Evolutionary conservation across 228 moss, liverwort and hornwort species (phyloP).

Genomic region (Sphagnum fallax): DNA sequence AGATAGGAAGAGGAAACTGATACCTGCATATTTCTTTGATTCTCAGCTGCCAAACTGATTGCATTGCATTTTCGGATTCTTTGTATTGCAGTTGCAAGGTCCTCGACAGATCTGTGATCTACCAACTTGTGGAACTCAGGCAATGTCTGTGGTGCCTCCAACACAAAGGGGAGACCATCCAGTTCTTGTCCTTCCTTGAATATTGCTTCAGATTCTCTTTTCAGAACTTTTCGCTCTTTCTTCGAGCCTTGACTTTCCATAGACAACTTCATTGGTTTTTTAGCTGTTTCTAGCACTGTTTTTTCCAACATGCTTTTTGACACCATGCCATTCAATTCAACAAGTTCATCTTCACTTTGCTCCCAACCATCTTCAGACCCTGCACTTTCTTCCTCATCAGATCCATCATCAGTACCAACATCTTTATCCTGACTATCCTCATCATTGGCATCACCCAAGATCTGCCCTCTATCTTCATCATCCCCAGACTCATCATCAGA

Average conservation of each 20-base stretch:
- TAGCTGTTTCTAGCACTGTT: background rate
- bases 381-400: conserved; percentile 39
- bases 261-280: background rate
- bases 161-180: conserved; percentile 71
- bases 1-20: background rate
- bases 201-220: conserved; percentile 18
- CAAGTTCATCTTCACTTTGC: conserved; percentile 50
- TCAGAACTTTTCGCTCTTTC: conserved; percentile 14
- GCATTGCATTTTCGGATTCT: conserved; percentile 87
- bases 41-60: conserved; percentile 89
- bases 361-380: conserved; percentile 55
- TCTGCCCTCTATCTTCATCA: conserved; percentile 2
- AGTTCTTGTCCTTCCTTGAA: conserved; percentile 14
- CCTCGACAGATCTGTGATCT: conserved; percentile 51
- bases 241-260: conserved; percentile 10
- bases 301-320: background rate
- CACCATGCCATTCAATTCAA: conserved; percentile 21
- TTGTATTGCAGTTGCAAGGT: conserved; percentile 66
- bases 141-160: conserved; percentile 76
- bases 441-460: conserved; percentile 19
- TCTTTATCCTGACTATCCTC: conserved; percentile 24
- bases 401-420: conserved; percentile 28
- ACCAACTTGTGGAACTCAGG: conserved; percentile 64
- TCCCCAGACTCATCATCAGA: conserved; percentile 26
- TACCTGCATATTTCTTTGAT: conserved; percentile 97